phyloP scores from a whole-genome alignment of 768 basidiomycete species.

The Porphyrellus cyaneotinctus region DNA sequence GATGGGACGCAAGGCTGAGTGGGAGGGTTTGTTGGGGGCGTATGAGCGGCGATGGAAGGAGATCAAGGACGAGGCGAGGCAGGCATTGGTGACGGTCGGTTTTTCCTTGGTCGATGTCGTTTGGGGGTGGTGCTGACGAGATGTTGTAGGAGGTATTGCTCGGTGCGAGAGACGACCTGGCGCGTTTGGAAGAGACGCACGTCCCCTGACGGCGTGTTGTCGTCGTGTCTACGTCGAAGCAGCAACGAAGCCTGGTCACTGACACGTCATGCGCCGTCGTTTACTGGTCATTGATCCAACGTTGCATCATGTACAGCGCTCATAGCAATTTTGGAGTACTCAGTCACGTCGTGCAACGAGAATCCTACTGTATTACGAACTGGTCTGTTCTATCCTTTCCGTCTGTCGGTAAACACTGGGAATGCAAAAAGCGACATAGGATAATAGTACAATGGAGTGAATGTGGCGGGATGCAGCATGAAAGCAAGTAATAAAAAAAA shows the following conservation, averaged over 20 bases:
- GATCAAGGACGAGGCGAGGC: conserved; percentile 63
- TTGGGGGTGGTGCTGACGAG: neutral
- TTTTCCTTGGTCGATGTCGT: too few species aligned
- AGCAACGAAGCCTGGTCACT: neutral
- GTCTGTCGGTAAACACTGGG: neutral
- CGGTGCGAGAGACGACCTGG: conserved; percentile 50
- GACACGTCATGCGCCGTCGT: neutral
- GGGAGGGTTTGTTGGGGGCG: conserved; percentile 49
- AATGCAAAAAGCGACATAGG: too few species aligned
- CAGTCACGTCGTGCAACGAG: too few species aligned
- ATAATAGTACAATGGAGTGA: too few species aligned
- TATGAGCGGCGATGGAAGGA: conserved; percentile 70
- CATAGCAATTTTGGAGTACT: too few species aligned
- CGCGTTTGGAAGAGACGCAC: conserved; percentile 36
- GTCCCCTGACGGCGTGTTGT: conserved; percentile 1
- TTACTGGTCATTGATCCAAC: too few species aligned
- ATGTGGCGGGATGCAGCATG: too few species aligned
- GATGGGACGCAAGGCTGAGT: conserved; percentile 49
- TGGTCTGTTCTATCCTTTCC: neutral
- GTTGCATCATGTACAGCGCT: too few species aligned
- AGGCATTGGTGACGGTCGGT: conserved; percentile 55
- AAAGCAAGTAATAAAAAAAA: neutral
- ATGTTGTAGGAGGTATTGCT: conserved; percentile 44
- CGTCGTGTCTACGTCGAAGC: too few species aligned
- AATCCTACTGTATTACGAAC: too few species aligned